Base-by-base conservation (phyloP, 495 filamentous ascomycete species). In the Penicillium maclennaniae region DNA sequence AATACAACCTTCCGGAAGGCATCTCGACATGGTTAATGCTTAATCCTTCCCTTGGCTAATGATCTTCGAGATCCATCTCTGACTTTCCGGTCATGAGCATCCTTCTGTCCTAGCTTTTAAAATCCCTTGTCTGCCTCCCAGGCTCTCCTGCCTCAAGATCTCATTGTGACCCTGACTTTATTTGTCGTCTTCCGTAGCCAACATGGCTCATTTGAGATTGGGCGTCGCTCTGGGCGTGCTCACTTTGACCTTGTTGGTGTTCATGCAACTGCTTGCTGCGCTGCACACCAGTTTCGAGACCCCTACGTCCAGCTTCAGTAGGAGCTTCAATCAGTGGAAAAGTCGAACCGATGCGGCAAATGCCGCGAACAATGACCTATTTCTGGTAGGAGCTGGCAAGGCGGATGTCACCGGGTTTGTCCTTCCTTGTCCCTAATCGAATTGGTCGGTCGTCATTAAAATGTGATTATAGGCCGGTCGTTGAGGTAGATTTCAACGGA, bases 321-420 rank as follows among this genome's bases (percentile, higher is more conserved):
- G 36, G 7, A 59, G 43, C 43, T 53, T 60, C 50, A 67, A 65
- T 26, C 54, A 55, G 28, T 67, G 61, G 63, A 62, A 28, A 53
- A 51, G 43, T 31, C 52, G 67, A 37, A 55, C 60, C 9, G 61
- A 47, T n/a, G 46, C 65, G 5, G 54, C 27, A 31, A 31, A 31
- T 2, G 9, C 54, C 16, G 43, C 52, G 4, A 66, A 72, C 43
- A 57, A 75, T 51, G 68, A 77, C 25, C 73, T 82, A 43, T 96
- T 95, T 56, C 69, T 95, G 7, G 65, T 98, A n/a, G 93, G 93
- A 2, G 89, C 91, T 2, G 93, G 93, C 15, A 96, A 95, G 66
- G 91, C 86, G 17, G 93, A 98, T 73, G 90, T 98, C 59, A 98
- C 93, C 25, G 93, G 92, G 73, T 91, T 83, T 37, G 34, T 20